Evolutionary conservation across 2,329 filamentous ascomycete species (phyloP), one percentile per base, ranked within the genome.

Genomic region (Fusarium setosum): DNA sequence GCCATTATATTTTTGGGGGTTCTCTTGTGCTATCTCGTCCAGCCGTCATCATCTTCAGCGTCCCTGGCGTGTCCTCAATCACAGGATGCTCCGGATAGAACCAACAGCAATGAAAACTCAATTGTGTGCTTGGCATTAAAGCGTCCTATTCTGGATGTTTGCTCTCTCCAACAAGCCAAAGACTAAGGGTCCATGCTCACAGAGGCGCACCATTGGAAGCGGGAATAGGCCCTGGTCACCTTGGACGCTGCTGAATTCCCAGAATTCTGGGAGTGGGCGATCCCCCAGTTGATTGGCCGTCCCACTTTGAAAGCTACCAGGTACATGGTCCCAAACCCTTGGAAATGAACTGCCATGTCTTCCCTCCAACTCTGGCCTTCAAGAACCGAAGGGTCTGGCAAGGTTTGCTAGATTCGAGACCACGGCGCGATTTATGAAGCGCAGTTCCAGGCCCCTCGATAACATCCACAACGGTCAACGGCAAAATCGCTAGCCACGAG

Each of bases 241-340:
- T 20, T 59, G 48, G 29, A 40, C 42, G 21, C 21, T 26, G 34
- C 42, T 51, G 26, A 53, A 58, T 52, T 67, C 62, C 64, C 70
- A 63, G 53, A 61, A 55, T 50, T 64, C 50, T 67, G 63, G 67
- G 52, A 65, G 52, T 44, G 38, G 48, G 31, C 64, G 59, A 69
- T 66, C 65, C 59, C 60, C 59, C 56, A 56, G 56, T 51, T 67
- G 56, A 67, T 71, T 70, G 56, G 59, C 34, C 34, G 54, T 64
- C 61, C 68, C 59, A 65, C 52, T 45, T 50, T 42, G 41, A 48
- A 26, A 42, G 50, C 50, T 53, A 65, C 64, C 56, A 56, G 59
- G 61, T 60, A 61, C 56, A 64, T 71, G 59, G 57, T 61, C 51
- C 56, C 54, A 61, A 40, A 55, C 44, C 59, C 59, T 60, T 47